Conservation (phyloP, 2,329 filamentous ascomycete species). For the Paramyrothecium sp. region DNA sequence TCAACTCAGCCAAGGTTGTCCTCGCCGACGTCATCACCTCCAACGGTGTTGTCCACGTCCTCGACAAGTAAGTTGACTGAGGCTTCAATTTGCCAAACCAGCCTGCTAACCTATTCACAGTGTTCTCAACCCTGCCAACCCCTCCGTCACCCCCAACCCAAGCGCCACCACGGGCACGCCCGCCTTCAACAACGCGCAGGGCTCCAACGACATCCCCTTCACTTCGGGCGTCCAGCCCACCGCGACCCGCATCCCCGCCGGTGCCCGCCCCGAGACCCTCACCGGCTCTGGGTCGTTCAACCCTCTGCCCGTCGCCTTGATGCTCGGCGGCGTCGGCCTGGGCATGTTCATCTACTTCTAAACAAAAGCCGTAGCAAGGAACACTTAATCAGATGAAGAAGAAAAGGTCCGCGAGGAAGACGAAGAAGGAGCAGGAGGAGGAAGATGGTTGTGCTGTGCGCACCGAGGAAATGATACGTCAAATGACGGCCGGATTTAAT, state of each 20-base stretch:
- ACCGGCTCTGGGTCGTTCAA: neutral
- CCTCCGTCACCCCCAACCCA: constrained; percentile 30
- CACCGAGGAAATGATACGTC: neutral
- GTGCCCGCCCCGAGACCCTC: neutral
- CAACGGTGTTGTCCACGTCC: constrained; percentile 57
- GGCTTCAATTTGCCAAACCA: neutral
- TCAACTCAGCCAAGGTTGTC: constrained; percentile 42
- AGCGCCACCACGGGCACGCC: constrained; percentile 37
- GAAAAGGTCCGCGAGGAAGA: no score
- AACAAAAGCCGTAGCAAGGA: neutral
- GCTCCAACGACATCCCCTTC: constrained; percentile 48
- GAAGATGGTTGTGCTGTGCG: neutral
- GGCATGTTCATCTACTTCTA: neutral
- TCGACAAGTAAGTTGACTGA: constrained; percentile 47
- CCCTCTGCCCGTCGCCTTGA: neutral
- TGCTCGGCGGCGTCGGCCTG: neutral
- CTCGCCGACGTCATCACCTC: constrained; percentile 46
- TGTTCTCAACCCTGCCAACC: constrained; percentile 39
- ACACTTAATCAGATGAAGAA: no score
- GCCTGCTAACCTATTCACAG: constrained; percentile 44
- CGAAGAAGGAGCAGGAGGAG: neutral
- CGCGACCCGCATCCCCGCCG: constrained; percentile 6
- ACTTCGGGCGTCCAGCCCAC: constrained; percentile 45
- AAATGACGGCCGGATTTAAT: neutral
- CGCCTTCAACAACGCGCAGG: constrained; percentile 52